Evolutionary conservation across 2,329 filamentous ascomycete species (phyloP), one percentile per base, ranked within the genome.

Genomic region (Cercospora sesami): DNA sequence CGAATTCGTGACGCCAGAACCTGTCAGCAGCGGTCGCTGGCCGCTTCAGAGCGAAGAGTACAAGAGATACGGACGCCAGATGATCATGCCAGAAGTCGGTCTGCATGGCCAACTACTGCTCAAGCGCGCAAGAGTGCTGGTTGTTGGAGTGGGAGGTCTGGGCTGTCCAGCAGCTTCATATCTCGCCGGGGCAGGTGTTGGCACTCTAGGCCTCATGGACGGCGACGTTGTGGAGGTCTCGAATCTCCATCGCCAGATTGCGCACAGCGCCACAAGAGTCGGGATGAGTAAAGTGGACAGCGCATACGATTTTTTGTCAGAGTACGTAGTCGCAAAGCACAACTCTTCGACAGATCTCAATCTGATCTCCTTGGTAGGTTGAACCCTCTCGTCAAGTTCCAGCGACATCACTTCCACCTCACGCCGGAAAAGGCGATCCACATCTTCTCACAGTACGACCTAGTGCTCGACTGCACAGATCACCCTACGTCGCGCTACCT

Each of bases 131-230:
- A 87, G 84, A 21, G 89, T 97, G 5, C 85, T 98, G 7, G 84
- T 99, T 58, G 86, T 99, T 26, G 95, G 95, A 10, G 90, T 92
- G 1, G 95, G 95, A 5, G 95, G 95, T 0, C 82, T 99, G 12
- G 95, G 95, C 10, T 98, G 93, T 77, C 95, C 95, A 10, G 93
- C 95, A 12, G 92, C 94, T 0, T 87, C 91, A n/a, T 99, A 99
- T 77, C 87, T 99, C 1, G 92, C 93, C 9, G 94, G 93, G 23
- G 91, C 95, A 1, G 95, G 95, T 0, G 86, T 97, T 1, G 93
- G 94, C 8, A 91, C 85, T 0, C 80, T 99, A 18, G 94, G 94
- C 0, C 82, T 99, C 7, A 87, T 95, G 26, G 95, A 99, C 77
- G 93, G 91, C 3, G 95, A 99, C 79, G 84, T 84, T 0, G 94